A percentile compares a stretch with the other conserved stretches of the same genome.
Evolutionary conservation across 2,329 filamentous ascomycete species (phyloP).

Genomic region (Ceratocystis huliohia): DNA sequence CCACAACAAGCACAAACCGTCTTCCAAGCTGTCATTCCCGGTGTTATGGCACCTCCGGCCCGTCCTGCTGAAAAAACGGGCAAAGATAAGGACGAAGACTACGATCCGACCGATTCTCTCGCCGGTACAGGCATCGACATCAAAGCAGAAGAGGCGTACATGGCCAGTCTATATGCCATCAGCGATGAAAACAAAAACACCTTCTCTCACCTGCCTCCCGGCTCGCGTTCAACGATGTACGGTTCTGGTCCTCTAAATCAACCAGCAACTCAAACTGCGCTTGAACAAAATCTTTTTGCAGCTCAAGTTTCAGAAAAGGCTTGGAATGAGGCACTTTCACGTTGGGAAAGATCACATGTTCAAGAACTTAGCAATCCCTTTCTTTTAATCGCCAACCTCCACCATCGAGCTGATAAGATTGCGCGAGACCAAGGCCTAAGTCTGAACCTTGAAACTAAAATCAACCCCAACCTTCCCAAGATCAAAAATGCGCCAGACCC

Average conservation of each 20-base stretch:
- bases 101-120: constrained; percentile 73
- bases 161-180: constrained; percentile 46
- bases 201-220: constrained; percentile 43
- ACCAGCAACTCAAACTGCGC: constrained; percentile 35
- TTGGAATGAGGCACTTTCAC: constrained; percentile 53
- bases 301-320: constrained; percentile 52
- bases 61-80: constrained; percentile 49
- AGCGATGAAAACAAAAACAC: constrained; percentile 27
- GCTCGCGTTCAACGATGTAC: constrained; percentile 46
- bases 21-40: constrained; percentile 26
- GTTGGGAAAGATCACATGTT: constrained; percentile 45
- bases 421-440: constrained; percentile 44
- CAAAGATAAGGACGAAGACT: constrained; percentile 50
- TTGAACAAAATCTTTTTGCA: constrained; percentile 45
- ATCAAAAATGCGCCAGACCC: constrained; percentile 13
- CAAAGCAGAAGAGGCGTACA: constrained; percentile 70
- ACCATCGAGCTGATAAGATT: constrained; percentile 45
- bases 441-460: constrained; percentile 45
- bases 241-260: constrained; percentile 55
- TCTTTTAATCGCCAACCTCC: constrained; percentile 49
- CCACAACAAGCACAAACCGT: constrained; percentile 11
- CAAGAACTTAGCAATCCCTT: constrained; percentile 66
- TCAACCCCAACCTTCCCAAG: constrained; percentile 34
- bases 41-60: constrained; percentile 46
- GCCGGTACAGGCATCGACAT: constrained; percentile 78